Evolutionary conservation across 2,329 filamentous ascomycete genomes (phyloP).

Genomic region (Botryotinia globosa): DNA sequence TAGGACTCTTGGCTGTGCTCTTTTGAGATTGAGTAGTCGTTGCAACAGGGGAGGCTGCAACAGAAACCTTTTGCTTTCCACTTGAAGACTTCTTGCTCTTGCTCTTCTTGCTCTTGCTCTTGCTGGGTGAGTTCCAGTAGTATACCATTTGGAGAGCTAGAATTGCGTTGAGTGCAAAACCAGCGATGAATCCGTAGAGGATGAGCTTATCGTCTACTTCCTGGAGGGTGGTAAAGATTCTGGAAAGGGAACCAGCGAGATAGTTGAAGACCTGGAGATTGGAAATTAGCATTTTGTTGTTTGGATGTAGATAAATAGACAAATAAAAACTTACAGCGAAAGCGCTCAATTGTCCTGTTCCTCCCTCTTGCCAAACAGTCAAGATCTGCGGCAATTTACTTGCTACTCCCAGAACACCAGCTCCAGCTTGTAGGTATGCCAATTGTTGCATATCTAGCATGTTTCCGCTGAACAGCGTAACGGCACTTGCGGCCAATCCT

Average conservation of each 20-base stretch:
- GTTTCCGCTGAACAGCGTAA: slow-evolving; percentile 67
- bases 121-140: slow-evolving; percentile 77
- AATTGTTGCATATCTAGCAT: slow-evolving; percentile 52
- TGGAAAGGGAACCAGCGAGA: slow-evolving; percentile 83
- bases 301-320: background rate
- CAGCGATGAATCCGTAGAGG: slow-evolving; percentile 88
- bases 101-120: slow-evolving; percentile 19
- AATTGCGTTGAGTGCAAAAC: slow-evolving; percentile 84
- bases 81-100: slow-evolving; percentile 33
- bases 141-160: slow-evolving; percentile 89
- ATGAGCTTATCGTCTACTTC: slow-evolving; percentile 97
- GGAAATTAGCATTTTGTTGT: background rate
- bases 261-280: slow-evolving; percentile 87
- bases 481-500: slow-evolving; percentile 65
- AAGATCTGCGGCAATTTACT: slow-evolving; percentile 94
- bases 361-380: slow-evolving; percentile 78
- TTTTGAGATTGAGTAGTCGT: slow-evolving; percentile 21
- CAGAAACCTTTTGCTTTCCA: slow-evolving; percentile 42
- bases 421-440: slow-evolving; percentile 74
- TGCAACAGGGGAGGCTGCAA: slow-evolving; percentile 22
- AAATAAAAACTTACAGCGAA: slow-evolving; percentile 69
- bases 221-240: slow-evolving; percentile 96
- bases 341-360: slow-evolving; percentile 92
- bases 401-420: slow-evolving; percentile 77
- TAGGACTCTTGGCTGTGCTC: slow-evolving; percentile 33